phyloP scores from a whole-genome alignment of 768 basidiomycete species.

The Cystofilobasidium capitatum region DNA sequence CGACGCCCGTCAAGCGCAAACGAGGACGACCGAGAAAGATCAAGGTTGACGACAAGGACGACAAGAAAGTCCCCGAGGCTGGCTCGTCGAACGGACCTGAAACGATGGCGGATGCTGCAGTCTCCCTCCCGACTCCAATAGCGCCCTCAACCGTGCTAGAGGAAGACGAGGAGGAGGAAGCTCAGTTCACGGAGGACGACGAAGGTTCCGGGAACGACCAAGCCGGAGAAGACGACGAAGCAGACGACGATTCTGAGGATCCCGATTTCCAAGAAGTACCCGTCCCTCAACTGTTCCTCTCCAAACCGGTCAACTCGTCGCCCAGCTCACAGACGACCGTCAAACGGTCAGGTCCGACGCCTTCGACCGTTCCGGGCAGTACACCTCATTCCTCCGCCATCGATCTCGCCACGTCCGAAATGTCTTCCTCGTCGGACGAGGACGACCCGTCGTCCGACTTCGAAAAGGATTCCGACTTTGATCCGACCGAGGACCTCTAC shows the following conservation, averaged over 20 bases:
- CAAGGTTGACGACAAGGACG: no score
- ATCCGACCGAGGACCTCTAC: slow-evolving; percentile 19
- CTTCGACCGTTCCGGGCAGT: background rate
- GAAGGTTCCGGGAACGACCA: background rate
- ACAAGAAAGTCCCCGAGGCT: no score
- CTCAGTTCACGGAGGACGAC: background rate
- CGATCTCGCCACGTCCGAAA: background rate
- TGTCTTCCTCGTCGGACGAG: slow-evolving; percentile 3
- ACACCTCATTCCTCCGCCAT: background rate
- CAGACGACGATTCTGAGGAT: slow-evolving; percentile 1
- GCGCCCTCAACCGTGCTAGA: background rate
- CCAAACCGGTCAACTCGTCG: background rate
- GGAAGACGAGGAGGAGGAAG: background rate
- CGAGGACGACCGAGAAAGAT: background rate
- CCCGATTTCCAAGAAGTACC: background rate
- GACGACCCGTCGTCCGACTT: background rate
- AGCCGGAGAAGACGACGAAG: background rate
- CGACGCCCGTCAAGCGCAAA: slow-evolving; percentile 6
- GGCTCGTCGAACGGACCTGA: background rate
- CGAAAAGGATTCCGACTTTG: slow-evolving; percentile 1
- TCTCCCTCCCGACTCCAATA: no score
- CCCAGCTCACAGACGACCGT: background rate
- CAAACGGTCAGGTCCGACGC: no score
- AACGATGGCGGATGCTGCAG: background rate
- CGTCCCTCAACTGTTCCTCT: no score